Base-by-base conservation (phyloP, 2,329 filamentous ascomycete genomes). In the Ascochyta koolunga region DNA sequence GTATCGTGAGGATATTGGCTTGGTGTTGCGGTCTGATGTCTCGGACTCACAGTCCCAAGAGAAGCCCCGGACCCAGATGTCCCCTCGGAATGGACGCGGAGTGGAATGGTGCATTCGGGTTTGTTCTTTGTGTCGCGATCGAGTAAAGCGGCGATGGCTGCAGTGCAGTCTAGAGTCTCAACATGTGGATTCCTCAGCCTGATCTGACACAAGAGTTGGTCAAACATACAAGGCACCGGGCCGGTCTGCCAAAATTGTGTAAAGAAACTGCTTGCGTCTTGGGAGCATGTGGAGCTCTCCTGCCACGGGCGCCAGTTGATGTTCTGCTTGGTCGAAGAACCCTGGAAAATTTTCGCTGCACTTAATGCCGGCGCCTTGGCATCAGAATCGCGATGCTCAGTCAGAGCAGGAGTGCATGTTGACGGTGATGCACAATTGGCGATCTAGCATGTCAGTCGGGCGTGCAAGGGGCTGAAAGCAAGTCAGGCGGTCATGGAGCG, bases 361-460 rank as follows among this genome's bases (percentile, higher is more conserved):
- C 70, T 69, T 69, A 65, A 69, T 58, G 46, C 24, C 50, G 55
- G 54, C 50, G 62, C 21, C 69, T 71, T 71, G 70, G 68, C 68
- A 60, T 59, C 48, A 40, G 50, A 55, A 55, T 60, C 44, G 53
- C 46, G 47, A 61, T 61, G 51, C 39, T 55, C 42, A 42, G 45
- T 46, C 38, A 54, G 35, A 27, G 38, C 40, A 54, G 52, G 61
- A 59, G 52, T 55, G 58, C 46, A 48, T n/a, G 43, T 44, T 52
- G 51, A 55, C 36, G 54, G 48, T 50, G 50, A 56, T 62, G 58
- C 62, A 61, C 59, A 61, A 66, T 68, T 64, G 55, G 56, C 57
- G 63, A 56, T 56, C 33, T 38, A 39, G 38, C 46, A 45, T 33
- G 37, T 53, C 33, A 38, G 48, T 32, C 35, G 35, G 41, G 32